phyloP scores from a whole-genome alignment of 495 filamentous ascomycete species.

The Penicillium fimorum region DNA sequence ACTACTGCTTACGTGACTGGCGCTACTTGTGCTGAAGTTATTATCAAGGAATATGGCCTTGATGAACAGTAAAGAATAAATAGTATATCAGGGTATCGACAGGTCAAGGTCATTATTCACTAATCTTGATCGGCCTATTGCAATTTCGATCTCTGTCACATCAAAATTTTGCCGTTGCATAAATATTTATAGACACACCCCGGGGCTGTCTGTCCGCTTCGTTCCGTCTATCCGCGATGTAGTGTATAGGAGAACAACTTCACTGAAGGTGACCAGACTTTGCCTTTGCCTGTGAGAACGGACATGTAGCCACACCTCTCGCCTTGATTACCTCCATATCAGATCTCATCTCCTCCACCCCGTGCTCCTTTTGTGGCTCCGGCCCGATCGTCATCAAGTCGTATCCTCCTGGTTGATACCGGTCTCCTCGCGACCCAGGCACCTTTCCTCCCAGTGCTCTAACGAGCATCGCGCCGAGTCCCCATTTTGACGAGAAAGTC shows the following conservation, averaged over 20 bases:
- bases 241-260: not conserved
- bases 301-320: constrained; percentile 26
- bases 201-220: not conserved
- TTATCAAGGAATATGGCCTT: constrained; percentile 28
- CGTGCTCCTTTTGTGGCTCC: constrained; percentile 44
- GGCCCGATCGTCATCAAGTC: constrained; percentile 53
- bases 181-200: not conserved
- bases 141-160: not conserved
- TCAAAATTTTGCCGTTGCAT: not conserved
- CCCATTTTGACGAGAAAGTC: constrained; percentile 51
- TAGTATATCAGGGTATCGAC: not conserved
- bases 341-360: constrained; percentile 37
- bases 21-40: constrained; percentile 28
- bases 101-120: not conserved
- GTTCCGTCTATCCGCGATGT: not conserved
- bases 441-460: constrained; percentile 48
- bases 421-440: constrained; percentile 35
- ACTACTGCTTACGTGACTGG: constrained; percentile 39
- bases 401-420: constrained; percentile 52
- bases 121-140: not conserved
- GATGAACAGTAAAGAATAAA: constrained; percentile 1
- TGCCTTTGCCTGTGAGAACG: constrained; percentile 23
- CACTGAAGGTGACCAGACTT: not conserved
- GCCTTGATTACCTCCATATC: constrained; percentile 32
- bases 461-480: constrained; percentile 41